Evolutionary conservation across 2,329 filamentous ascomycete species (phyloP).

Genomic region (Trichoderma lentiforme): DNA sequence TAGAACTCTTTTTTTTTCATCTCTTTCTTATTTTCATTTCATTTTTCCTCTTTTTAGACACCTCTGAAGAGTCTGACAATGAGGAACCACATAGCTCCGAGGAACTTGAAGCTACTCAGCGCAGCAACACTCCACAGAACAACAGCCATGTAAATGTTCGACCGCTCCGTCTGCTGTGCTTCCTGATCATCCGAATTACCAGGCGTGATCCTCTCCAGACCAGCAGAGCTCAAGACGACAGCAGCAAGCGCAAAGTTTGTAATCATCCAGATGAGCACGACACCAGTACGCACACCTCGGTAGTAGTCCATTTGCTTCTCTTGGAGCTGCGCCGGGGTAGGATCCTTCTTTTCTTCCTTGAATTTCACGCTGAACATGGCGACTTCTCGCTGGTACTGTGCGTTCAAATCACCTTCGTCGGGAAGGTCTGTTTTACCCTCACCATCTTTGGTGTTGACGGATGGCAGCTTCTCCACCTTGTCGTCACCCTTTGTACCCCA

Average conservation of each 20-base stretch:
- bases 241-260: slow-evolving; percentile 87
- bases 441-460: slow-evolving; percentile 84
- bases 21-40: not conserved
- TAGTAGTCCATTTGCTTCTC: slow-evolving; percentile 98
- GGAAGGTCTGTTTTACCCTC: slow-evolving; percentile 90
- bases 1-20: not conserved
- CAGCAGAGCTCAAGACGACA: slow-evolving; percentile 80
- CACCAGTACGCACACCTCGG: slow-evolving; percentile 87
- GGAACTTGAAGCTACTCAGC: slow-evolving; percentile 79
- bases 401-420: slow-evolving; percentile 91
- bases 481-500: slow-evolving; percentile 99
- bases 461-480: slow-evolving; percentile 86
- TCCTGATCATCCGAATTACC: slow-evolving; percentile 36
- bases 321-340: slow-evolving; percentile 52
- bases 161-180: slow-evolving; percentile 51
- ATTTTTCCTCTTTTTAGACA: slow-evolving; percentile 41
- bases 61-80: slow-evolving; percentile 81
- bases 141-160: slow-evolving; percentile 80
- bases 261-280: slow-evolving; percentile 95
- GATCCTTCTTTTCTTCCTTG: slow-evolving; percentile 64
- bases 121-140: slow-evolving; percentile 87
- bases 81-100: slow-evolving; percentile 89
- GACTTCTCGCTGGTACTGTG: slow-evolving; percentile 87
- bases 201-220: slow-evolving; percentile 65
- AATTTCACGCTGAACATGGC: slow-evolving; percentile 70